Base-by-base conservation (phyloP, 1,284 basidiomycete species). In the Porphyrellus sp. region DNA sequence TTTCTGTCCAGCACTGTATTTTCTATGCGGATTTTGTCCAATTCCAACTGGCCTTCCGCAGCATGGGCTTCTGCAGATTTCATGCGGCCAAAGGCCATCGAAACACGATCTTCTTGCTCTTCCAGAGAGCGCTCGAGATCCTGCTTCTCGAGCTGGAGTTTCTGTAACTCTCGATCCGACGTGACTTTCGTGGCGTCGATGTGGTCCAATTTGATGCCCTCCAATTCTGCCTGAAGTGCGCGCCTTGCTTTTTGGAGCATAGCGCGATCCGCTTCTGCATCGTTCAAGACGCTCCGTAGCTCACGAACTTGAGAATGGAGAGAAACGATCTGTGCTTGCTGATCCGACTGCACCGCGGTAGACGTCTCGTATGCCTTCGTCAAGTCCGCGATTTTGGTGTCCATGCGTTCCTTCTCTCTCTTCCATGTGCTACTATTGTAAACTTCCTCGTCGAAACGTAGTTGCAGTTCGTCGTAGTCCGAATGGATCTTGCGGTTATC, bases 291-390 rank as follows among this genome's bases (percentile, higher is more conserved):
- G 21, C 79, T 74, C 13, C 90, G 83, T 15, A 94, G 76, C 62
- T 94, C 90, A 41, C 89, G 82, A 46, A 91, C 86, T 77, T 93
- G 89, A 3, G 88, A 89, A 60, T 93, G 86, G 8, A 93, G 76
- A 3, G 83, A 77, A 15, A 91, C 85, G 52, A 93, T 92, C 58
- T 93, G 91, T 0, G 84, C 75, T 64, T 93, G 91, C 59, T 91
- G 86, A 58, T 92, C 89, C 0, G 83, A 74, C 61, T 92, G 89
- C 0, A 81, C 84, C 25, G 79, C 77, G 2, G 80, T 79, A 1
- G 90, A 87, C 0, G 86, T 77, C 56, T 92, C 86, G 65, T 89
- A 92, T 1, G 88, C 91, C 49, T 83, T 85, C 16, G 81, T 86
- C 51, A 92, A 66, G 64, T 92, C 89, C 9, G 68, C 68, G 46